Evolutionary conservation across 164 flowering plant species (phyloP).

Genomic region (Nymphaea colorata): DNA sequence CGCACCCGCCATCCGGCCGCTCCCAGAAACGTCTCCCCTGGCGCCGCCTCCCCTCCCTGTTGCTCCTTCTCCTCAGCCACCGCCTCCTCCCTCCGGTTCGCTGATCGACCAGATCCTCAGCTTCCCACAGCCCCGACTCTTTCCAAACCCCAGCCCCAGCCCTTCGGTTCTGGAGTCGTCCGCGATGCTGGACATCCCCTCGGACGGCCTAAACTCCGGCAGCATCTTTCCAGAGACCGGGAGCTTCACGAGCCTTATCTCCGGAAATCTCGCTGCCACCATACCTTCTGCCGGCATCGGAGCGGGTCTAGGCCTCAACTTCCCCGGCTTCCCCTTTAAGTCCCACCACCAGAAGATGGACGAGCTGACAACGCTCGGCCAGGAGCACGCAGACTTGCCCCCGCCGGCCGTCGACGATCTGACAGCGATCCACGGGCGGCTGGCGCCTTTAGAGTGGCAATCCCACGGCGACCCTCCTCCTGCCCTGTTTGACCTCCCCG

Average conservation of each 20-base stretch:
- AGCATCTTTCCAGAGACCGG: neutral
- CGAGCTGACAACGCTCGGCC: neutral
- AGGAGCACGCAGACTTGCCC: neutral
- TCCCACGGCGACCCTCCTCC: neutral
- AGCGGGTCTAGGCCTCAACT: neutral
- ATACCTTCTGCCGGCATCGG: neutral
- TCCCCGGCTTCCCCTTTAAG: neutral
- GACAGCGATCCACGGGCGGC: neutral
- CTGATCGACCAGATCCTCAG: neutral
- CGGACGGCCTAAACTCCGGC: neutral
- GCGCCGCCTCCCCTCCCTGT: neutral
- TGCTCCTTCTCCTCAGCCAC: neutral
- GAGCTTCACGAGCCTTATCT: neutral
- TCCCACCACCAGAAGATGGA: neutral
- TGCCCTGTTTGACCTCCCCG: neutral
- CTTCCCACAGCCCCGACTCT: neutral
- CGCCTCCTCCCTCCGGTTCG: neutral
- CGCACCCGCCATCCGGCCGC: neutral
- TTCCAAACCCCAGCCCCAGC: neutral
- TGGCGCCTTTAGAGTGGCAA: constrained; percentile 1
- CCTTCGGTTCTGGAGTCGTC: neutral
- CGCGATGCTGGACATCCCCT: neutral
- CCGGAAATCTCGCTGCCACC: neutral
- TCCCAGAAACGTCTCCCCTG: neutral
- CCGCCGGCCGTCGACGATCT: neutral